These are phyloP conservation scores for Colletotrichum sp. DNA, from an alignment of 2,329 filamentous ascomycete species.

Conservation along the genomic window DNA sequence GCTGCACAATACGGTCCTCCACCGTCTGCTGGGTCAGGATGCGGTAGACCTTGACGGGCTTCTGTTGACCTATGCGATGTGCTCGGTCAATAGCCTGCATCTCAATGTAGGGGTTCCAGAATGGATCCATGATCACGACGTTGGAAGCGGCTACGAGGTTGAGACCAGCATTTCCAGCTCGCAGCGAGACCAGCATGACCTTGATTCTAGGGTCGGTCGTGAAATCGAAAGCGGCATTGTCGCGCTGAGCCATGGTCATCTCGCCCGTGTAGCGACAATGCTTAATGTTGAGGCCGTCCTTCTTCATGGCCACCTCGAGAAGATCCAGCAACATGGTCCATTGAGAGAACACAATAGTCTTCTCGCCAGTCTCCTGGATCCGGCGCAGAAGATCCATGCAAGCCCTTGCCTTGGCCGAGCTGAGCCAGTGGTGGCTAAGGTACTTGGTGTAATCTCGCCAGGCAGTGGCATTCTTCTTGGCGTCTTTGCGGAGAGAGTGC, in stretches of 20 bases:
- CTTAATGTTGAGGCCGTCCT: conserved; percentile 52
- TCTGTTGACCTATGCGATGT: conserved; percentile 83
- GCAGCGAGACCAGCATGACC: conserved; percentile 79
- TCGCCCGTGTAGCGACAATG: conserved; percentile 79
- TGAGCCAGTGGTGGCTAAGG: conserved; percentile 71
- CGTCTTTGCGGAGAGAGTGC: conserved; percentile 29
- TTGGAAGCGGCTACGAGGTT: conserved; percentile 85
- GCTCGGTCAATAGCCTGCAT: conserved; percentile 91
- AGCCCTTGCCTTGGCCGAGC: conserved; percentile 78
- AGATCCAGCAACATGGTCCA: conserved; percentile 82
- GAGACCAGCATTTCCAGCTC: conserved; percentile 83
- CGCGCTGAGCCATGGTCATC: conserved; percentile 71
- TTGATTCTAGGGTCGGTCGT: conserved; percentile 60
- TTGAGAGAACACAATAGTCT: conserved; percentile 83
- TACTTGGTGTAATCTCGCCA: conserved; percentile 74
- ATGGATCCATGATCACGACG: conserved; percentile 90
- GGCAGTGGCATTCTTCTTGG: conserved; percentile 56
- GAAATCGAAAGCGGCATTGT: conserved; percentile 72
- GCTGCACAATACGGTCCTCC: conserved; percentile 81
- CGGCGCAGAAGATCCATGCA: conserved; percentile 67
- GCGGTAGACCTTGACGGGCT: conserved; percentile 78
- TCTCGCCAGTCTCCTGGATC: conserved; percentile 61
- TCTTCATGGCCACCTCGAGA: conserved; percentile 72
- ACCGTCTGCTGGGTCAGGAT: conserved; percentile 80
- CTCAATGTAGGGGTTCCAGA: conserved; percentile 94